phyloP scores from a whole-genome alignment of 352 stramenopile genomes.

The Globisporangium barbulae region DNA sequence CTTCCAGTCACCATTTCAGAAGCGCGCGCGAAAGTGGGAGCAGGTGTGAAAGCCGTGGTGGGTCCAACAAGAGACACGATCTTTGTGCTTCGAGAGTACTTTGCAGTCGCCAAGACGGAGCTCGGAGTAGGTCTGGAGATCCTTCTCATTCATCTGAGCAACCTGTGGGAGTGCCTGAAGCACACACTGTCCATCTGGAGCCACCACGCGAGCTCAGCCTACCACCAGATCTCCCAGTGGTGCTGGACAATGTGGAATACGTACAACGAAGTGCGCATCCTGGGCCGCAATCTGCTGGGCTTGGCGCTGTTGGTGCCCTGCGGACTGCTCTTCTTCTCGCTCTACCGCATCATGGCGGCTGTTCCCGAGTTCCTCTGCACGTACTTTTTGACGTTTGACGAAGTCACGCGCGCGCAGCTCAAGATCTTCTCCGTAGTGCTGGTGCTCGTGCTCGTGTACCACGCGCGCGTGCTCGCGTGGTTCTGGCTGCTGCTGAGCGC shows the following conservation, averaged over 20 bases:
- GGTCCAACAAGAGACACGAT: neutral
- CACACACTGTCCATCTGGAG: neutral
- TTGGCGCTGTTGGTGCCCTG: slow-evolving; percentile 19
- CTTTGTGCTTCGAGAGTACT: neutral
- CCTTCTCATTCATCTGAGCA: neutral
- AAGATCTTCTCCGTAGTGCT: slow-evolving; percentile 31
- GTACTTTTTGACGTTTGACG: slow-evolving; percentile 33
- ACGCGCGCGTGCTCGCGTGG: slow-evolving; percentile 34
- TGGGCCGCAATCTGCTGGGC: slow-evolving; percentile 25
- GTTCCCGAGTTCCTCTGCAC: slow-evolving; percentile 25
- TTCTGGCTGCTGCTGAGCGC: slow-evolving; percentile 33
- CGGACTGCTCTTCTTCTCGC: slow-evolving; percentile 23
- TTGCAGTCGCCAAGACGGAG: neutral
- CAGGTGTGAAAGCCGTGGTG: neutral
- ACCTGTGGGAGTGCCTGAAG: neutral
- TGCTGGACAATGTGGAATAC: slow-evolving; percentile 22
- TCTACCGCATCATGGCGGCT: slow-evolving; percentile 28
- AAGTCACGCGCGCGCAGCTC: slow-evolving; percentile 39
- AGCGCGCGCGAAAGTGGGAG: neutral
- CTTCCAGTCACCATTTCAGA: neutral
- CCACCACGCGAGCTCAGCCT: neutral
- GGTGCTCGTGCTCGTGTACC: slow-evolving; percentile 22
- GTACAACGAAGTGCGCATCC: slow-evolving; percentile 34
- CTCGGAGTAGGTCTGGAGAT: neutral
- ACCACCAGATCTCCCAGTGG: slow-evolving; percentile 6